Base-by-base conservation (phyloP, 2,329 filamentous ascomycete species). In the Cladorrhinum sp. region DNA sequence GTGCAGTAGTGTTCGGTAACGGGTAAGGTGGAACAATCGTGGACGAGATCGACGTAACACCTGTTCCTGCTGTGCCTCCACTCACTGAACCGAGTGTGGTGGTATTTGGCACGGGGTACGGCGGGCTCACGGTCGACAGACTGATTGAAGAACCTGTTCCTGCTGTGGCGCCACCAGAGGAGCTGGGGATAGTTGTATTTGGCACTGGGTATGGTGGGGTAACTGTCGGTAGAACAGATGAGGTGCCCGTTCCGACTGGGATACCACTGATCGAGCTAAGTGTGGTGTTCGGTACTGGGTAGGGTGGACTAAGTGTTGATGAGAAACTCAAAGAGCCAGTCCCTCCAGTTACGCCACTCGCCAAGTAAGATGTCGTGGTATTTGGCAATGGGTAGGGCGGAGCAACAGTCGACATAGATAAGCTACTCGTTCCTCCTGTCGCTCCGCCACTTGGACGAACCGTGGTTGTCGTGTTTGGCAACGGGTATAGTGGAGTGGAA, bases 181-280 rank as follows among this genome's bases (percentile, higher is more conserved):
- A 18, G 18, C 18, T n/a, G 6, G 18, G 29, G 7, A 36, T 18
- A 25, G 62, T 64, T 12, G 55, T 38, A 25, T 62, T 64, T 6
- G 59, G 53, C 16, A 59, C 22, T 18, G 62, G 62, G 20, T 58
- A 64, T 12, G 60, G 60, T 1, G 61, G 36, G n/a, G 12, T 41
- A 10, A 23, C n/a, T 25, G 52, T 41, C 25, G 52, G 27, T 24
- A 36, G 18, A 6, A 13, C n/a, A 8, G 51, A 38, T 22, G 51
- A 18, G 16, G 6, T 3, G 20, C 50, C 50, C 18, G 50, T 52
- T 7, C 50, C 50, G 4, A 22, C 50, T 7, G 50, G 25, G 12
- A 8, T 22, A 20, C 51, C 36, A 9, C 32, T 24, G 13, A 51
- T 52, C 25, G 55, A 29, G 13, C n/a, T 45, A 25, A 54, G 16